phyloP scores from a whole-genome alignment of 352 stramenopile species.

The Pythium sukuiense region DNA sequence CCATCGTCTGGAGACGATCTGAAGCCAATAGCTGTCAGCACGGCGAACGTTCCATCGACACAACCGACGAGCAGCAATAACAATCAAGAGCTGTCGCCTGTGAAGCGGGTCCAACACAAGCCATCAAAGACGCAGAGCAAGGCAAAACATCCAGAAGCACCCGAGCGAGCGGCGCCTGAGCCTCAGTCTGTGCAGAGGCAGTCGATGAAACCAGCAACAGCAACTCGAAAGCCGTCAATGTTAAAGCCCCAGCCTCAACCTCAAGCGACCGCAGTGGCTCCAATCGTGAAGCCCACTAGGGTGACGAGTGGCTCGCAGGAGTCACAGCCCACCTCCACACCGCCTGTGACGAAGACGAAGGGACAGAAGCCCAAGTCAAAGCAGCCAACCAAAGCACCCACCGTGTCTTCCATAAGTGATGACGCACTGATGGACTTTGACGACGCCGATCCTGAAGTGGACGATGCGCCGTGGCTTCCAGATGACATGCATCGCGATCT shows the following conservation, averaged over 20 bases:
- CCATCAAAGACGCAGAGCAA: background rate
- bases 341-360: background rate
- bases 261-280: background rate
- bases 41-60: background rate
- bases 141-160: background rate
- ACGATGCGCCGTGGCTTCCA: conserved; percentile 45
- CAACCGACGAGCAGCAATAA: background rate
- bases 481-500: conserved; percentile 42
- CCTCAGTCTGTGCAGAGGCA: background rate
- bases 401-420: conserved; percentile 13
- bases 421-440: conserved; percentile 52
- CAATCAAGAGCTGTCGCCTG: conserved; percentile 35
- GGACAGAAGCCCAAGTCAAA: conserved; percentile 3
- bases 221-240: background rate
- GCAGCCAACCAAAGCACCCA: conserved; percentile 14
- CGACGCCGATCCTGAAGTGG: conserved; percentile 57
- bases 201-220: background rate
- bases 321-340: background rate
- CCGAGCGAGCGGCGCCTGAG: background rate
- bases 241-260: background rate
- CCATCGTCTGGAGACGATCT: background rate
- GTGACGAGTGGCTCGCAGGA: background rate
- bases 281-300: background rate
- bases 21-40: background rate
- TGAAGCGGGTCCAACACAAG: conserved; percentile 9